Evolutionary conservation across 306 rosid species (phyloP), one percentile per base, ranked within the genome.

Genomic region (Cyamopsis tetragonoloba): DNA sequence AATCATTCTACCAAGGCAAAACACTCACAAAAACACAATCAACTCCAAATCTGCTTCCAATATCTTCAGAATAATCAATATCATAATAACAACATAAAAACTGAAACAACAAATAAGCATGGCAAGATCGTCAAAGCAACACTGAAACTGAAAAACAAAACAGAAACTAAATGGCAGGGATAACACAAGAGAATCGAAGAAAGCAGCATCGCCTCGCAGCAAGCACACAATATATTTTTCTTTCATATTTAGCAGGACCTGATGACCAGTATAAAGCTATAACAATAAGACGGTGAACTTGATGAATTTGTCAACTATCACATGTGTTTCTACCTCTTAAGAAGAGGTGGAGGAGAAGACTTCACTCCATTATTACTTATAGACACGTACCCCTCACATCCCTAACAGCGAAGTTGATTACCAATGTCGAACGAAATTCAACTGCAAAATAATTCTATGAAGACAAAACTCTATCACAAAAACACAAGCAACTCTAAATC

Each of bases 181-280:
- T 5, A 56, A 50, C 48, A 23, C 3, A 2, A 18, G 62, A 31
- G 4, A 66, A 43, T 31, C 3, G 50, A 64, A 20, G 65, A 32
- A 4, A 35, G 30, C 44, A 62, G 39, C 48, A 47, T 71, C 69
- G 77, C 86, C 86, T 81, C 80, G 24, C 83, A 81, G 32, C 80
- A 60, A 48, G 79, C 71, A 4, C 80, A n/a, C n/a, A n/a, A n/a
- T n/a, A n/a, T n/a, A n/a, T n/a, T n/a, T n/a, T 32, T 46, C 65
- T 54, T 54, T 54, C 11, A 42, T 47, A 41, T 31, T 77, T 10
- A 31, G 60, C 57, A 41, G 8, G 8, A 31, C 44, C 17, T 51
- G 54, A 62, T 19, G 7, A 62, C 18, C n/a, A 26, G 12, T 15
- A 0, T 49, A 53, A 17, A 51, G 13, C 30, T 32, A n/a, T n/a